A percentile compares a stretch with the other conserved stretches of the same genome.
These are phyloP conservation scores for Aureobasidium leucospermi DNA, from an alignment of 2,329 filamentous ascomycete genomes.

Conservation along the genomic window DNA sequence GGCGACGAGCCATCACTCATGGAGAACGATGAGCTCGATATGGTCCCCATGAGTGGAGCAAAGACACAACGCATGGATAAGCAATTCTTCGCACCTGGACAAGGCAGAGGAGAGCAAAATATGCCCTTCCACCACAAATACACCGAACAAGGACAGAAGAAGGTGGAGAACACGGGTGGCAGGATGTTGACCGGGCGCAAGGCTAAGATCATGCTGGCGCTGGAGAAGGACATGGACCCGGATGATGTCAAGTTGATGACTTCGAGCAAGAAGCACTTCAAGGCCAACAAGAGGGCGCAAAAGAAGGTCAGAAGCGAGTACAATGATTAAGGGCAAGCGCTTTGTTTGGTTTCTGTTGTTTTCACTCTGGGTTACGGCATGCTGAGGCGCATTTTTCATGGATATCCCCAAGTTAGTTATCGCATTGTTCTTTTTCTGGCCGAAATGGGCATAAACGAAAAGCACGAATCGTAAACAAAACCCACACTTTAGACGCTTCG, in stretches of 20 bases:
- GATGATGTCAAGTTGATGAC: conserved; percentile 31
- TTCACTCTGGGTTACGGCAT: background rate
- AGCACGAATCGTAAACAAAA: background rate
- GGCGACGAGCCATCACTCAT: conserved; percentile 30
- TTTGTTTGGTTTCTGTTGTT: background rate
- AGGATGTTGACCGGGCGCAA: conserved; percentile 80
- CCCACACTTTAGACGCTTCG: too few relatives aligned
- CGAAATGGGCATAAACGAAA: background rate
- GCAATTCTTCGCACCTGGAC: conserved; percentile 71
- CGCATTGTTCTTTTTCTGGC: background rate
- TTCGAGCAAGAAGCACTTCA: conserved; percentile 87
- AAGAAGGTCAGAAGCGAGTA: conserved; percentile 23
- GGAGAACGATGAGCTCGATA: conserved; percentile 41
- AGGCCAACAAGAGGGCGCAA: conserved; percentile 55
- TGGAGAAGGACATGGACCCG: conserved; percentile 79
- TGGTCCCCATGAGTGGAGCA: conserved; percentile 46
- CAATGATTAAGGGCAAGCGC: background rate
- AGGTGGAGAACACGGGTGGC: conserved; percentile 28
- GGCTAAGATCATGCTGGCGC: conserved; percentile 66
- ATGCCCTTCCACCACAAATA: conserved; percentile 90
- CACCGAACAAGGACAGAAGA: conserved; percentile 62
- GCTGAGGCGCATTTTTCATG: conserved; percentile 7
- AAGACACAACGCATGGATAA: conserved; percentile 77
- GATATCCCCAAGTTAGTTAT: conserved; percentile 1
- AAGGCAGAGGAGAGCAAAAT: conserved; percentile 56